Base-by-base conservation (phyloP, 371 early-diverging fungal species). In the Mucor irregularis region DNA sequence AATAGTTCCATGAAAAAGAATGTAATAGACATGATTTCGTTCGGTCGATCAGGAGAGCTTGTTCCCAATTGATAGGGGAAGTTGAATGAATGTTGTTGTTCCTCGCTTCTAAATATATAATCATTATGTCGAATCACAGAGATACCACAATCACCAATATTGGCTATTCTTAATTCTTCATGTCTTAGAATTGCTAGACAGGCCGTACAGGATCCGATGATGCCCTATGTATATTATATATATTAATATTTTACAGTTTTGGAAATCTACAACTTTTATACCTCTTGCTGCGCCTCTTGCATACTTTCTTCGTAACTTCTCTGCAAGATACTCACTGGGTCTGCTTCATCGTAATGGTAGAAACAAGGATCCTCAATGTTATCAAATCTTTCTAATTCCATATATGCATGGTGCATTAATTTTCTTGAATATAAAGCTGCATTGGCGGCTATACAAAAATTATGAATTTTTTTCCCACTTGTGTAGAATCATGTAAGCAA, bases 111-210 rank as follows among this genome's bases (percentile, higher is more conserved):
- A 68, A 95, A 96, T 10, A 94, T 82, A 66, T 89, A 81, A 47
- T 90, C 88, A 50, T 87, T 85, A 45, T 85, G 76, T 38, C 97
- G 83, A 44, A 96, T 87, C 5, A 97, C 79, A 35, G 86, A 78
- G 37, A 96, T 71, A 2, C 93, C 94, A 61, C 93, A 93, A 73
- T 97, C 97, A 26, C 97, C 97, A 34, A 97, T 68, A 61, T 94
- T 94, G 0, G 93, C 89, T 39, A 97, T 86, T 4, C 92, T 82
- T 34, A 97, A 75, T 71, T 94, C 94, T 57, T 94, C 90, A 50
- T 92, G 88, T 29, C 91, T 70, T 54, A 96, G 69, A 5, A 96
- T 71, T 13, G 83, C 93, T 40, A 95, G 64, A 60, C 91, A 83
- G 0, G 94, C 94, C 11, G 97, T 96, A 4, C 91, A 87, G n/a